These are phyloP conservation scores for Colletotrichum sp. DNA, from an alignment of 2,329 filamentous ascomycete species.

Conservation along the genomic window DNA sequence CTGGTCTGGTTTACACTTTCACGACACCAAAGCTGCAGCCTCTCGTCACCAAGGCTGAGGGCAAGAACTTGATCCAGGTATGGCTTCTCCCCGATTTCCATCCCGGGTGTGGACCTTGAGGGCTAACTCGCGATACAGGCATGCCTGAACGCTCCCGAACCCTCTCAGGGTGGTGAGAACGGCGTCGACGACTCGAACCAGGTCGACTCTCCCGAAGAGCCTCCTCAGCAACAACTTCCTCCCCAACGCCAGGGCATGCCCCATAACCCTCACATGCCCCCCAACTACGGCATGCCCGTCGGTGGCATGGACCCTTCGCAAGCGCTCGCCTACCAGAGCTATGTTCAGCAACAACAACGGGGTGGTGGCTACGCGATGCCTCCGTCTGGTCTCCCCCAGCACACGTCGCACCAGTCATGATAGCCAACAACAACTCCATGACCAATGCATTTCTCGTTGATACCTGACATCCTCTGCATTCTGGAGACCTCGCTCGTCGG, in stretches of 20 bases:
- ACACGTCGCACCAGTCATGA: conserved; percentile 81
- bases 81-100: conserved; percentile 30
- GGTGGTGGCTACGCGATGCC: conserved; percentile 80
- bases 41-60: conserved; percentile 96
- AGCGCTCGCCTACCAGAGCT: conserved; percentile 83
- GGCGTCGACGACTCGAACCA: conserved; percentile 78
- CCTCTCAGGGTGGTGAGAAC: conserved; percentile 79
- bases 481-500: conserved; percentile 33
- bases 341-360: conserved; percentile 74
- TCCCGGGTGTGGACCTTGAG: no score
- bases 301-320: conserved; percentile 78
- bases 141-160: conserved; percentile 95
- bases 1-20: conserved; percentile 96
- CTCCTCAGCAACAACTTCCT: conserved; percentile 76
- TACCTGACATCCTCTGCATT: conserved; percentile 64
- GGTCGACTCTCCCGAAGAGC: conserved; percentile 91
- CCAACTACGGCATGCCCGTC: conserved; percentile 61
- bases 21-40: conserved; percentile 98
- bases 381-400: conserved; percentile 78
- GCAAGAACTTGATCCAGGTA: conserved; percentile 99
- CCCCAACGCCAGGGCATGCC: conserved; percentile 73
- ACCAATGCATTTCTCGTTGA: conserved; percentile 46
- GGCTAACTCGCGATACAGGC: conserved; percentile 63
- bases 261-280: conserved; percentile 66
- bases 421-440: conserved; percentile 26